These are phyloP conservation scores for Colletotrichum falcatum DNA, from an alignment of 2,329 filamentous ascomycete species.

Conservation along the genomic window DNA sequence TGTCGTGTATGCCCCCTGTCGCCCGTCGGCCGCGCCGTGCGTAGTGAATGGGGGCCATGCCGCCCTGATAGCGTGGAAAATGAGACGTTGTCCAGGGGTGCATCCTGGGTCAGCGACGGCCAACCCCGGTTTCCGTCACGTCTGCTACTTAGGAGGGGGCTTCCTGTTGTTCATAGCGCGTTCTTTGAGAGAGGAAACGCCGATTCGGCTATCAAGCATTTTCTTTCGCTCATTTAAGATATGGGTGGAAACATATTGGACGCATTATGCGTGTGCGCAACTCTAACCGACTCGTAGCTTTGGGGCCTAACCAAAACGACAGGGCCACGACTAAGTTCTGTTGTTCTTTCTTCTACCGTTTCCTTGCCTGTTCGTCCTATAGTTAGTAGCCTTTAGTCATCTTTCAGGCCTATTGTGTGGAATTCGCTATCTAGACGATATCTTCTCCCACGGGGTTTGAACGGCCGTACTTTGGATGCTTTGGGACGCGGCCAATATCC, in stretches of 20 bases:
- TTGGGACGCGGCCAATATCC: neutral
- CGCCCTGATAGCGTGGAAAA: neutral
- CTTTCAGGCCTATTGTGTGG: neutral
- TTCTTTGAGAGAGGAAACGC: no score
- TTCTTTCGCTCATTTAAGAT: neutral
- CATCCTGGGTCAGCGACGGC: conserved; percentile 1
- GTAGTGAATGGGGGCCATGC: conserved; percentile 5
- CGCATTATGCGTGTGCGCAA: no score
- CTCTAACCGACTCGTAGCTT: neutral
- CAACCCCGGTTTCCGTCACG: neutral
- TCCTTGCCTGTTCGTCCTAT: no score
- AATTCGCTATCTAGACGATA: neutral
- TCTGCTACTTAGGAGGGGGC: neutral
- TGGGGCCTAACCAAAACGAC: no score
- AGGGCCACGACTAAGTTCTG: neutral
- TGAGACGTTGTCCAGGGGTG: conserved; percentile 23
- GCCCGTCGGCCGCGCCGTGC: conserved; percentile 6
- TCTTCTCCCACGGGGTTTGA: neutral
- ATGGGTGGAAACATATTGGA: no score
- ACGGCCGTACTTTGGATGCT: neutral
- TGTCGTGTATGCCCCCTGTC: neutral
- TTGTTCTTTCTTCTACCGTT: no score
- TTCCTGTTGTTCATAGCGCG: neutral
- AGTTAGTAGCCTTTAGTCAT: neutral
- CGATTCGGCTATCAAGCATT: neutral